Base-by-base conservation (phyloP, 192 early-diverging fungal species). In the Piromyces sp. region DNA sequence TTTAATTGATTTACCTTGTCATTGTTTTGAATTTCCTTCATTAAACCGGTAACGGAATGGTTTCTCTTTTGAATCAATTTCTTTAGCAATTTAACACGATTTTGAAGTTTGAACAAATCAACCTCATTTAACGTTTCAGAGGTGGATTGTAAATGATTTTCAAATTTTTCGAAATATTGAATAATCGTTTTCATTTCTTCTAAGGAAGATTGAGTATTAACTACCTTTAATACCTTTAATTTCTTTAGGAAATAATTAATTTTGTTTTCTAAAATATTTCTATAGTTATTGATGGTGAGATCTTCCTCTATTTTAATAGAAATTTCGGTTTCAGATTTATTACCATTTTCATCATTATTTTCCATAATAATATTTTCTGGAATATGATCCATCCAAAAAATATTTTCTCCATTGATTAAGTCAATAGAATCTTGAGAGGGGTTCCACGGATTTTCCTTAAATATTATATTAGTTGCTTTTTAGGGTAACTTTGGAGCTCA, bases 81-180 rank as follows among this genome's bases (percentile, higher is more conserved):
- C n/a, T n/a, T n/a, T n/a, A n/a, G n/a, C n/a, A n/a, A n/a, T n/a
- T n/a, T n/a, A n/a, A n/a, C n/a, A n/a, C n/a, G n/a, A n/a, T n/a
- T n/a, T n/a, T n/a, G n/a, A n/a, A n/a, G n/a, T n/a, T n/a, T n/a
- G n/a, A n/a, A n/a, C n/a, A n/a, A n/a, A n/a, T n/a, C n/a, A n/a
- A n/a, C n/a, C n/a, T n/a, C n/a, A n/a, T n/a, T n/a, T n/a, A n/a
- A n/a, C n/a, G n/a, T n/a, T n/a, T 2, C 17, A 17, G 2, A 4
- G 1, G 15, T 51, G 4, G 15, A 1, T 1, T 3, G 1, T 6
- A 51, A 51, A 81, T 29, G 7, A 1, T 22, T 22, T 40, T 85
- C 85, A 13, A 85, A 78, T 15, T 33, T 82, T 29, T 86, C 85
- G 79, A 86, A 86, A 58, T 86, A 86, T 17, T 22, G 26, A 28